Evolutionary conservation across 2,329 filamentous ascomycete genomes (phyloP).

Genomic region (Madurella mycetomatis): DNA sequence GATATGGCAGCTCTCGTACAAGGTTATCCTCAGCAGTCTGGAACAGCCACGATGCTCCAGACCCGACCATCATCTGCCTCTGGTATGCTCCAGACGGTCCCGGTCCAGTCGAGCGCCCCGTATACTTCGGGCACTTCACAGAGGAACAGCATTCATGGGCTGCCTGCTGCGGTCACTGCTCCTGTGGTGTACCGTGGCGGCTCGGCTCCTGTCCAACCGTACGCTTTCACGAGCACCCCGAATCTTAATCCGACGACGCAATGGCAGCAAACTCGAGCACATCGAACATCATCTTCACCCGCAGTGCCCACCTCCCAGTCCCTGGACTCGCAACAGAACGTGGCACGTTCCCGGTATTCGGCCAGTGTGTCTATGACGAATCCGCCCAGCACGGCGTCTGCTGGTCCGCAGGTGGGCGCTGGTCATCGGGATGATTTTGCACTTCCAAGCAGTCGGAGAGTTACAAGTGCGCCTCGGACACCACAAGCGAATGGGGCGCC

Average conservation of each 20-base stretch:
- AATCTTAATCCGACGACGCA: conserved; percentile 53
- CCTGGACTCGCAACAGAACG: conserved; percentile 33
- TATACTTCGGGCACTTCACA: conserved; percentile 48
- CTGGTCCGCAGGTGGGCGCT: conserved; percentile 33
- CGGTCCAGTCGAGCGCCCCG: conserved; percentile 47
- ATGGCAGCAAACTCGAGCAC: conserved; percentile 47
- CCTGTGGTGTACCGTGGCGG: conserved; percentile 51
- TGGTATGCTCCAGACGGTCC: conserved; percentile 51
- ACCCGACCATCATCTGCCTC: conserved; percentile 63
- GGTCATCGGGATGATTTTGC: conserved; percentile 52
- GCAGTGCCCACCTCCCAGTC: conserved; percentile 39
- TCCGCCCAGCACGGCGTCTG: conserved; percentile 36
- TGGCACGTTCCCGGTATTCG: conserved; percentile 29
- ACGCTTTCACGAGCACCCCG: conserved; percentile 70
- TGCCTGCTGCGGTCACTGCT: conserved; percentile 41
- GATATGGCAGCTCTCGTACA: conserved; percentile 84
- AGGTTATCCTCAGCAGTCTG: conserved; percentile 70
- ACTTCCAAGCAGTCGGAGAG: conserved; percentile 40
- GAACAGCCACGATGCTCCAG: conserved; percentile 71
- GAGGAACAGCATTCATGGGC: conserved; percentile 49
- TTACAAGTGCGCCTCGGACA: conserved; percentile 40
- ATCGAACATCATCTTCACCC: conserved; percentile 46
- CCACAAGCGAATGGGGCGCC: conserved; percentile 36
- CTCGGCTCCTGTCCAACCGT: conserved; percentile 64
- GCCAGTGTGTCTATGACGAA: conserved; percentile 39